Evolutionary conservation across 495 filamentous ascomycete species (phyloP).

Genomic region (Parathielavia hyrcaniae): DNA sequence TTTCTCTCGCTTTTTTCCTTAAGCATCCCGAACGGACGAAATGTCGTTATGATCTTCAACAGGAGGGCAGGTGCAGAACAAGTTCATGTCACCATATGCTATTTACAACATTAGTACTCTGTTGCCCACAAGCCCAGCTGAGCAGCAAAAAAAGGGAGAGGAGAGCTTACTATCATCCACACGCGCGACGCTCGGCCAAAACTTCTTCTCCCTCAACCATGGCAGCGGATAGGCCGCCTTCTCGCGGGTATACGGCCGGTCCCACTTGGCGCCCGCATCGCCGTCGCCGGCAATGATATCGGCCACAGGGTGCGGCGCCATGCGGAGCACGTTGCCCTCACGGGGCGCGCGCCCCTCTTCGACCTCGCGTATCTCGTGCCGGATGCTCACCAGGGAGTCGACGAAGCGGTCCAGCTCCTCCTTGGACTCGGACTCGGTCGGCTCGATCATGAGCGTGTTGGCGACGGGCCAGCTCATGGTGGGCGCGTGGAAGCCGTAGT

Average conservation of each 20-base stretch:
- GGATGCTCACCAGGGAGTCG: slow-evolving; percentile 84
- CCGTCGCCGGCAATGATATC: slow-evolving; percentile 64
- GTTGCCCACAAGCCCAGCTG: neutral
- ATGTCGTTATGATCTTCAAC: slow-evolving; percentile 55
- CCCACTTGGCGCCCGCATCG: slow-evolving; percentile 53
- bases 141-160: too few species aligned
- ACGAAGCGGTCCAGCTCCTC: slow-evolving; percentile 94
- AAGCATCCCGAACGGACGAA: neutral
- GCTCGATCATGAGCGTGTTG: slow-evolving; percentile 98
- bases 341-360: slow-evolving; percentile 73
- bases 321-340: slow-evolving; percentile 86
- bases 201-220: slow-evolving; percentile 92
- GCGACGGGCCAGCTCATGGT: slow-evolving; percentile 98
- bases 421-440: slow-evolving; percentile 90
- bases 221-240: slow-evolving; percentile 82
- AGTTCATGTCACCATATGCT: slow-evolving; percentile 88
- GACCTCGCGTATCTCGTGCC: slow-evolving; percentile 75
- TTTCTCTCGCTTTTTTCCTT: neutral
- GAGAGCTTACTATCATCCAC: slow-evolving; percentile 75
- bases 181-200: slow-evolving; percentile 88
- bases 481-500: slow-evolving; percentile 97
- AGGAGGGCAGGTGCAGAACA: slow-evolving; percentile 92
- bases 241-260: slow-evolving; percentile 71
- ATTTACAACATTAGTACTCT: slow-evolving; percentile 31
- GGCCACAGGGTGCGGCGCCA: slow-evolving; percentile 79